Evolutionary conservation across 352 stramenopile species (phyloP).

Genomic region (Hyaloperonospora brassicae): DNA sequence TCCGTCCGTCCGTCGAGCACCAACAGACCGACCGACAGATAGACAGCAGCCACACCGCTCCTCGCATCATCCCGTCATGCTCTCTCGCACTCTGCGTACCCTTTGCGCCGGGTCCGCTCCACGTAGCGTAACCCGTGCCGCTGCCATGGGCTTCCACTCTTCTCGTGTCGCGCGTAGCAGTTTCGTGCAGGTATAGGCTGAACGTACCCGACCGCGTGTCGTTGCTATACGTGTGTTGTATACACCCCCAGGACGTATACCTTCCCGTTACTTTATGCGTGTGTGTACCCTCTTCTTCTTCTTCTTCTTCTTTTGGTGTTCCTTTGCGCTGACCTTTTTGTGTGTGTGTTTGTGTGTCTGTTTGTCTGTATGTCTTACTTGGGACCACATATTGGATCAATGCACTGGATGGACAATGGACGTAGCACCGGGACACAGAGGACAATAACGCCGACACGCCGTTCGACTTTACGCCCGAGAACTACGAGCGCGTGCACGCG

Average conservation of each 20-base stretch:
- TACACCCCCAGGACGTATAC: not conserved
- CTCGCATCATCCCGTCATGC: conserved; percentile 26
- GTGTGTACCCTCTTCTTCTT: too few species aligned
- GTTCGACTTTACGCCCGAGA: conserved; percentile 98
- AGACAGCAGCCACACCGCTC: too few species aligned
- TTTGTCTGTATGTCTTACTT: too few species aligned
- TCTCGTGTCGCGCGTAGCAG: conserved; percentile 34
- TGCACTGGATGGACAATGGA: too few species aligned
- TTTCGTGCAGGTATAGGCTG: conserved; percentile 28
- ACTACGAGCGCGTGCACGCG: conserved; percentile 92
- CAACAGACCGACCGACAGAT: too few species aligned
- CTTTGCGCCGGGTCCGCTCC: conserved; percentile 27
- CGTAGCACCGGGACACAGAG: conserved; percentile 91
- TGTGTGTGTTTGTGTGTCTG: too few species aligned
- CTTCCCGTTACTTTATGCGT: not conserved
- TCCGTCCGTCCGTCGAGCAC: conserved; percentile 4
- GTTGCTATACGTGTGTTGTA: too few species aligned
- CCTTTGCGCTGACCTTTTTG: too few species aligned
- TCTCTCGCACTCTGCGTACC: conserved; percentile 51
- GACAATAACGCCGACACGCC: conserved; percentile 93
- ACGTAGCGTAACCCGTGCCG: conserved; percentile 12
- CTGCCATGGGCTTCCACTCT: conserved; percentile 34
- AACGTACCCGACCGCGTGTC: not conserved
- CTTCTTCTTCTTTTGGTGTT: too few species aligned
- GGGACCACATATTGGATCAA: too few species aligned